These are phyloP conservation scores for Acmispon strigosus DNA, from an alignment of 306 rosid species.

Conservation along the genomic window DNA sequence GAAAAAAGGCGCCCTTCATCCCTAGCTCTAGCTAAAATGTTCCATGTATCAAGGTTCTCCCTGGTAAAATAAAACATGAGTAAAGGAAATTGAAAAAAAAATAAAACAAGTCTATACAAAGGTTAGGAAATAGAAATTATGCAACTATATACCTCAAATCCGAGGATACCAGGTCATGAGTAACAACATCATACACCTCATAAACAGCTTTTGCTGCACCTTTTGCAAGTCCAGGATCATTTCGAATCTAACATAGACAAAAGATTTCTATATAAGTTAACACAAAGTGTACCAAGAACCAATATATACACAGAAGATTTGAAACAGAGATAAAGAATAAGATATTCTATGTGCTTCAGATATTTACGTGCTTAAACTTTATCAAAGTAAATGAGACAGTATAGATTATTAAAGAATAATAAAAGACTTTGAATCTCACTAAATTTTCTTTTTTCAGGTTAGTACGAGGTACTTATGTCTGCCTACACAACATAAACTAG, in stretches of 20 bases:
- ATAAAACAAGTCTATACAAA: not conserved
- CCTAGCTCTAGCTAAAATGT: conserved; percentile 82
- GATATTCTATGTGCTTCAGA: not conserved
- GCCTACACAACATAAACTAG: not conserved
- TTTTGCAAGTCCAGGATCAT: conserved; percentile 68
- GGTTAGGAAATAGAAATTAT: not conserved
- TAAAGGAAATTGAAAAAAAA: not conserved
- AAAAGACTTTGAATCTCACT: not conserved
- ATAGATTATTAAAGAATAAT: not conserved
- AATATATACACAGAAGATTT: not conserved
- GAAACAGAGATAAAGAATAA: not conserved
- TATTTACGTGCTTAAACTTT: not conserved
- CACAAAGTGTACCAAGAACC: not conserved
- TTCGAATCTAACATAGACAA: conserved; percentile 52
- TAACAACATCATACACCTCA: conserved; percentile 78
- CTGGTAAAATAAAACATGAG: conserved; percentile 33
- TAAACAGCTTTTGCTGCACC: conserved; percentile 80
- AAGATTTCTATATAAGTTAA: not conserved
- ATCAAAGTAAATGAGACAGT: not conserved
- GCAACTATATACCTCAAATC: conserved; percentile 65
- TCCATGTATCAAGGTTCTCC: conserved; percentile 93
- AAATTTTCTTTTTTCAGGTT: not conserved
- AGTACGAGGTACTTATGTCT: not conserved
- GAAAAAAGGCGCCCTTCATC: conserved; percentile 77
- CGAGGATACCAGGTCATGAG: conserved; percentile 63